Evolutionary conservation across 371 early-diverging fungal species (phyloP).

Genomic region (Syncephalis fuscata): DNA sequence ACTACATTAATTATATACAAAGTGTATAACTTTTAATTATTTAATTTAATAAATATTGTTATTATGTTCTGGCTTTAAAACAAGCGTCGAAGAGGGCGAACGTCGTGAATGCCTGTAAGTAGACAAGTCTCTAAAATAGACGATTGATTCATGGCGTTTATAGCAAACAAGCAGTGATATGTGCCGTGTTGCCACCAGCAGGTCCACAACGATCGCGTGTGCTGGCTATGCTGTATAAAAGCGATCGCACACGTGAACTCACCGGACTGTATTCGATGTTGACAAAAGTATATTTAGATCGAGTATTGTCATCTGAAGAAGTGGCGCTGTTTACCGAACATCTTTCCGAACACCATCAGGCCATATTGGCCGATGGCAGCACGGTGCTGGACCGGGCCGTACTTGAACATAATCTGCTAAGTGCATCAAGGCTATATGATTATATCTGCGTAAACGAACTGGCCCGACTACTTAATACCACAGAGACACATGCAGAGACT

Average conservation of each 20-base stretch:
- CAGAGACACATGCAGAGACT: conserved; percentile 65
- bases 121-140: background rate
- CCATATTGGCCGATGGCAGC: conserved; percentile 43
- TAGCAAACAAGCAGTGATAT: conserved; percentile 50
- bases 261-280: conserved; percentile 45
- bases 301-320: conserved; percentile 57
- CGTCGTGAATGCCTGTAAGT: conserved; percentile 43
- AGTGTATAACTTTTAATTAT: too few relatives aligned
- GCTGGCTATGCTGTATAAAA: conserved; percentile 82
- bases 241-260: conserved; percentile 44
- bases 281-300: conserved; percentile 82
- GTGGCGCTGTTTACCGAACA: conserved; percentile 58
- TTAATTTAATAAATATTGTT: too few relatives aligned
- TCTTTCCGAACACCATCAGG: conserved; percentile 65
- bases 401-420: conserved; percentile 82
- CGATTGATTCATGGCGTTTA: background rate
- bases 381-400: conserved; percentile 86
- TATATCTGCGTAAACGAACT: conserved; percentile 75
- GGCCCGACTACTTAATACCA: conserved; percentile 54
- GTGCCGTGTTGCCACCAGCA: conserved; percentile 80
- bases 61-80: conserved; percentile 56
- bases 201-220: conserved; percentile 79
- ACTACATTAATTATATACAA: too few relatives aligned
- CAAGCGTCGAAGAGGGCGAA: conserved; percentile 40
- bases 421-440: conserved; percentile 74